Base-by-base conservation (phyloP, 768 basidiomycete genomes). In the Rhodotorula sphaerocarpa region DNA sequence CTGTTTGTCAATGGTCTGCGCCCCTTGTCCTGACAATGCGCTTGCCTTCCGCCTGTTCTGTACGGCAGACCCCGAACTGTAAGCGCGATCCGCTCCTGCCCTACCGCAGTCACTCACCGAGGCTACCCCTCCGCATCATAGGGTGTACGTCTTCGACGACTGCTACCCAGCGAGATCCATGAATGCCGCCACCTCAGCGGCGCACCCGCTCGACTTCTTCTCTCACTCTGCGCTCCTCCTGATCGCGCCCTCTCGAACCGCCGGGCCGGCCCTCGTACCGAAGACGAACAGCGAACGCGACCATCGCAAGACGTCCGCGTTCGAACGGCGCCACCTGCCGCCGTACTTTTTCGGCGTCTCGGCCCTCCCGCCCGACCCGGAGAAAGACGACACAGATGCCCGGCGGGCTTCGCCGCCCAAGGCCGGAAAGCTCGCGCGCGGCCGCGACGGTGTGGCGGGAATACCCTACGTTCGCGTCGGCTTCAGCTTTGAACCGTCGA, bases 91-190 rank as follows among this genome's bases (percentile, higher is more conserved):
- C 6, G n/a, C 30, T 30, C 46, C 14, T 12, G 46, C 28, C 15
- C 31, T 47, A 4, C 7, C 12, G 14, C 3, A 16, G 30, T 10
- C 5, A 50, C 30, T n/a, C 5, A 21, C 44, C 7, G n/a, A n/a
- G n/a, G 23, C 44, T 45, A 12, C 21, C 52, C 1, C 27, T 54
- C 11, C 5, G 31, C 11, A 41, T 3, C 43, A 15, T 58, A 65
- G 64, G 5, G 20, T 59, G 48, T 55, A 56, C 58, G 27, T 44
- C 34, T 65, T 59, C 55, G 55, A 60, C 50, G 64, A 65, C 55
- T 41, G 28, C 25, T 65, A 65, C 48, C 64, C 64, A 0, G 54
- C 42, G 12, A 3, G 3, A 11, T 23, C 48, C 0, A 43, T 44
- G 18, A 14, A 16, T 36, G 16, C 16, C 6, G 16, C 5, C 3